Conservation (phyloP, 2,329 filamentous ascomycete species). For the Apiospora pterosperma region DNA sequence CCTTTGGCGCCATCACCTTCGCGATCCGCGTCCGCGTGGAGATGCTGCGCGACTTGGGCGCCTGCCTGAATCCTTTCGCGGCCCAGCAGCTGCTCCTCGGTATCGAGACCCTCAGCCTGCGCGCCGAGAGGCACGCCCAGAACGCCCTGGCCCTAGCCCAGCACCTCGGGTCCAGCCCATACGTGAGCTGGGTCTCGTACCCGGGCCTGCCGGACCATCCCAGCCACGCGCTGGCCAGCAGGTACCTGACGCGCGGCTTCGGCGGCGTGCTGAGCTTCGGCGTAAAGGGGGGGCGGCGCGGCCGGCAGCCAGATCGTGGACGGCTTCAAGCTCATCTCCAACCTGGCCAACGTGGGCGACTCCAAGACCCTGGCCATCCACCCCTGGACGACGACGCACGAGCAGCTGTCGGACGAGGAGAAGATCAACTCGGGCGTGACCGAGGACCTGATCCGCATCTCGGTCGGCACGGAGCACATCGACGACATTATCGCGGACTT, state of each 20-base stretch:
- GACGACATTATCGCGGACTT: constrained; percentile 97
- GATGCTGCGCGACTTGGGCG: constrained; percentile 82
- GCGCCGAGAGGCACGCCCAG: constrained; percentile 79
- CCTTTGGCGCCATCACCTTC: constrained; percentile 79
- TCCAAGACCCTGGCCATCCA: constrained; percentile 94
- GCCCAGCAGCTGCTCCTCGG: constrained; percentile 90
- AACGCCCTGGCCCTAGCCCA: constrained; percentile 78
- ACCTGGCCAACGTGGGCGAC: constrained; percentile 94
- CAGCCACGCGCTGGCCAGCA: constrained; percentile 77
- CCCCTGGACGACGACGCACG: constrained; percentile 92
- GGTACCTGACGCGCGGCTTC: constrained; percentile 79
- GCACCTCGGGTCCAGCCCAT: constrained; percentile 78
- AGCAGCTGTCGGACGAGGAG: constrained; percentile 81
- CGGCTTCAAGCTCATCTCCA: constrained; percentile 90
- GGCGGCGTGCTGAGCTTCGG: constrained; percentile 93
- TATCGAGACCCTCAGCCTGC: constrained; percentile 82
- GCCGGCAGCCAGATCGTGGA: constrained; percentile 89
- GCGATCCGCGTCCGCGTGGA: constrained; percentile 86
- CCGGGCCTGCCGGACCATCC: constrained; percentile 81
- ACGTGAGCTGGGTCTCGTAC: constrained; percentile 93
- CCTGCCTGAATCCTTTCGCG: constrained; percentile 81
- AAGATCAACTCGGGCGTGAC: constrained; percentile 78
- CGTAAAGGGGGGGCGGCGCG: constrained; percentile 80
- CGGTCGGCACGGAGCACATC: constrained; percentile 93
- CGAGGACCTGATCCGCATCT: constrained; percentile 89